Percentiles rank a stretch among this genome's conserved stretches.
Evolutionary conservation across 2,329 filamentous ascomycete species (phyloP).

Genomic region (Diaporthe sp.): DNA sequence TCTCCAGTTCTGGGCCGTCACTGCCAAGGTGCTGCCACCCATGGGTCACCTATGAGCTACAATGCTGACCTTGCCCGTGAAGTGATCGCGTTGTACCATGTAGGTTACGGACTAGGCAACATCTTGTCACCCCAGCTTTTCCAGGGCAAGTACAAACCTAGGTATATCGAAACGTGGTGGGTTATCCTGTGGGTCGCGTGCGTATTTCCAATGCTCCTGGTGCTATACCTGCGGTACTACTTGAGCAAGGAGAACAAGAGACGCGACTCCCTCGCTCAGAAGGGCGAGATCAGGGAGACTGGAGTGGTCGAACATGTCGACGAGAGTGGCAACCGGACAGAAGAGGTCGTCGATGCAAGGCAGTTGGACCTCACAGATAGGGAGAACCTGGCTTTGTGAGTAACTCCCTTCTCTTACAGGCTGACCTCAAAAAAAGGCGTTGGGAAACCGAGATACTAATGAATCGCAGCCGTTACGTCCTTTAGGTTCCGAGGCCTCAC

Average conservation of each 20-base stretch:
- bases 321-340: constrained; percentile 48
- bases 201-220: constrained; percentile 55
- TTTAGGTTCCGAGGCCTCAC: neutral
- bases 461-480: constrained; percentile 13
- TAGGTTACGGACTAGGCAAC: constrained; percentile 50
- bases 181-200: constrained; percentile 53
- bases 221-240: constrained; percentile 56
- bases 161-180: constrained; percentile 50
- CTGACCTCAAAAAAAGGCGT: rapidly evolving
- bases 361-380: constrained; percentile 54
- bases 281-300: constrained; percentile 44
- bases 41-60: neutral
- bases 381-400: constrained; percentile 51
- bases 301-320: constrained; percentile 49
- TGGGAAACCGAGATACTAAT: neutral
- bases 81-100: constrained; percentile 52
- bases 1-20: no score
- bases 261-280: constrained; percentile 49
- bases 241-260: constrained; percentile 57
- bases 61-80: neutral
- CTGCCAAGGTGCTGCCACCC: neutral
- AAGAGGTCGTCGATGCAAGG: constrained; percentile 52
- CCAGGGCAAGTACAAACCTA: constrained; percentile 45
- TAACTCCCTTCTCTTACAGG: neutral
- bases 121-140: constrained; percentile 51